Conservation (phyloP, 305 asterid genomes). For the Fraxinus platypoda region DNA sequence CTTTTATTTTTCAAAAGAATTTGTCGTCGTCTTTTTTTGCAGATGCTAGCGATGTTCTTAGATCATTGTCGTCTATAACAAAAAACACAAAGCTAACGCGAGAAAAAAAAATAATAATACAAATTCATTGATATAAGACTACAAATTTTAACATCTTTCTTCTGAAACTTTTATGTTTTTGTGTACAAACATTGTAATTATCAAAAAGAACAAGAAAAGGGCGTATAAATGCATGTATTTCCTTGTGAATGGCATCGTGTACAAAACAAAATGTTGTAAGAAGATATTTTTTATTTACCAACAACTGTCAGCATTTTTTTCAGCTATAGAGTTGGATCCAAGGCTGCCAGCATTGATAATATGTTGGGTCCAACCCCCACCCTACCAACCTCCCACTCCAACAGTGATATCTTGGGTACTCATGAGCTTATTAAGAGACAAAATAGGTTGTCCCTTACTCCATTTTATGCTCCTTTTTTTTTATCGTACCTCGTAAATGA, state of each 20-base stretch:
- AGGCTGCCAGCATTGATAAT: background rate
- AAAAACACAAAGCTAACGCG: background rate
- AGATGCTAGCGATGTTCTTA: background rate
- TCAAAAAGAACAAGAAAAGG: background rate
- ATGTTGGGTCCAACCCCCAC: background rate
- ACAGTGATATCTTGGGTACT: background rate
- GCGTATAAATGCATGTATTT: background rate
- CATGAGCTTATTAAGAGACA: background rate
- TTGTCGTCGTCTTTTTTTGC: background rate
- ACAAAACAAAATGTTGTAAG: background rate
- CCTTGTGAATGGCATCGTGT: background rate
- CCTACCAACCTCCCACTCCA: background rate
- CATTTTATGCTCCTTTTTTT: background rate
- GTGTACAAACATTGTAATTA: background rate
- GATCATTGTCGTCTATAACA: background rate
- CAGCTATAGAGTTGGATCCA: background rate
- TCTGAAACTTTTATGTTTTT: background rate
- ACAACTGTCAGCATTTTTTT: background rate
- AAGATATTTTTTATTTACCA: background rate
- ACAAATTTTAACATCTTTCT: background rate
- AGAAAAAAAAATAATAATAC: background rate
- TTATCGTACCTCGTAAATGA: background rate
- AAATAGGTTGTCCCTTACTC: background rate
- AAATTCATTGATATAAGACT: background rate
- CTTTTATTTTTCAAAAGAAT: background rate